Evolutionary conservation across 2,329 filamentous ascomycete genomes (phyloP).

Genomic region (Didymella pomorum): DNA sequence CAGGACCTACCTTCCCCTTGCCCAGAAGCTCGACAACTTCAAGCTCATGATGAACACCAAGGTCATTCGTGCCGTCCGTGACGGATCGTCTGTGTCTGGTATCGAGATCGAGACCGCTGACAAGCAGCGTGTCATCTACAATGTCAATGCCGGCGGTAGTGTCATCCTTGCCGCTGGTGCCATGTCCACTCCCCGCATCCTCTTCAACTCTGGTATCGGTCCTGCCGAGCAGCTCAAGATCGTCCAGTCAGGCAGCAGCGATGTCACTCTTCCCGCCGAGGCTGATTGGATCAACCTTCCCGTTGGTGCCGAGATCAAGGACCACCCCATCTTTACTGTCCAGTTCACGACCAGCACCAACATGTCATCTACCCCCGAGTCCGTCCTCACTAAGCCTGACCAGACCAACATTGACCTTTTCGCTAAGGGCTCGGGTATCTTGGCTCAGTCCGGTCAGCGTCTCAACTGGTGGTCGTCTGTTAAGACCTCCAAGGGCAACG

Average conservation of each 20-base stretch:
- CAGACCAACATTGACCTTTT: slow-evolving; percentile 44
- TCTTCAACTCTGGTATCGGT: slow-evolving; percentile 74
- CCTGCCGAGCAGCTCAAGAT: slow-evolving; percentile 59
- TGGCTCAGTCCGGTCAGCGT: slow-evolving; percentile 58
- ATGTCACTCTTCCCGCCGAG: slow-evolving; percentile 53
- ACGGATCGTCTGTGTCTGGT: slow-evolving; percentile 68
- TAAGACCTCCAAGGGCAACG: slow-evolving; percentile 52
- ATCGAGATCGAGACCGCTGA: slow-evolving; percentile 62
- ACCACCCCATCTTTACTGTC: slow-evolving; percentile 49
- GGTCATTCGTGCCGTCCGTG: slow-evolving; percentile 69
- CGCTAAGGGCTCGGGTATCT: slow-evolving; percentile 50
- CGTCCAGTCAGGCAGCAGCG: slow-evolving; percentile 53
- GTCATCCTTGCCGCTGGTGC: slow-evolving; percentile 73
- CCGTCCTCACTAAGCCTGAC: slow-evolving; percentile 39
- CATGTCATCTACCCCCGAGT: slow-evolving; percentile 31
- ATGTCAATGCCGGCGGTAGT: slow-evolving; percentile 66
- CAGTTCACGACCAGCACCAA: slow-evolving; percentile 40
- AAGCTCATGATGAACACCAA: slow-evolving; percentile 70
- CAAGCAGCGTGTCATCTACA: slow-evolving; percentile 58
- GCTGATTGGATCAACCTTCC: slow-evolving; percentile 60
- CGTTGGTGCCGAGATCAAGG: slow-evolving; percentile 56
- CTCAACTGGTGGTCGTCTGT: slow-evolving; percentile 59
- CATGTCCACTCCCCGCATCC: slow-evolving; percentile 72
- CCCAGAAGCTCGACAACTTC: slow-evolving; percentile 68
- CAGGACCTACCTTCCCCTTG: slow-evolving; percentile 72